Percentiles rank a stretch among this genome's conserved stretches.
These are phyloP conservation scores for Tetradesmus obliquus DNA, from an alignment of 139 green algal species.

Conservation along the genomic window DNA sequence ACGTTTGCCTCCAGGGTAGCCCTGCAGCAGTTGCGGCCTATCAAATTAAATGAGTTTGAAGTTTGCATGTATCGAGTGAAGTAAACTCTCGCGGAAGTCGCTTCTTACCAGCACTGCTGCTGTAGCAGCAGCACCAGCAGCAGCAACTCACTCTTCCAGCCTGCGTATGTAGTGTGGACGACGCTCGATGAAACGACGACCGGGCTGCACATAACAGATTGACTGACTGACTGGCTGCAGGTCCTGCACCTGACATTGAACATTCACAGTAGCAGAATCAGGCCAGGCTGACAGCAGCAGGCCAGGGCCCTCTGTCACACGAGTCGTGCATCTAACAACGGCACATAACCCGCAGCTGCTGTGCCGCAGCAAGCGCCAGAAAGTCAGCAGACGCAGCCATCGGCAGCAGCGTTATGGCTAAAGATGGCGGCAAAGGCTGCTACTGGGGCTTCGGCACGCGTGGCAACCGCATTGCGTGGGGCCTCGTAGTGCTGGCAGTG, in stretches of 20 bases:
- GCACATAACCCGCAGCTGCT: not conserved
- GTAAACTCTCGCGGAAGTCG: not conserved
- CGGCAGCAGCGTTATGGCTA: not conserved
- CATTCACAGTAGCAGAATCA: not conserved
- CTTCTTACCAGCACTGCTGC: not conserved
- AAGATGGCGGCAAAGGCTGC: not conserved
- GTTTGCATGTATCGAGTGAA: no score
- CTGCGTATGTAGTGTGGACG: not conserved
- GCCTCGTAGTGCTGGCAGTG: not conserved
- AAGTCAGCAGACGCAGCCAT: no score
- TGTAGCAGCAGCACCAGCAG: not conserved
- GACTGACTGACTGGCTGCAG: not conserved
- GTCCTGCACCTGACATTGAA: not conserved
- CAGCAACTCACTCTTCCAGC: not conserved
- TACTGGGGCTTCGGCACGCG: slow-evolving; percentile 23
- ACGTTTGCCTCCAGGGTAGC: not conserved
- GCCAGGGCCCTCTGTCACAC: no score
- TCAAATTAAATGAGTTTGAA: no score
- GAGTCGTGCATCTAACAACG: not conserved
- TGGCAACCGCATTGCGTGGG: slow-evolving; percentile 33
- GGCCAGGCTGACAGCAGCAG: no score
- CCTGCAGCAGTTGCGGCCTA: no score
- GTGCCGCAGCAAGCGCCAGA: no score
- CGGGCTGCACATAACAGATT: not conserved
- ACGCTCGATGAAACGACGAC: no score